Base-by-base conservation (phyloP, 805 yeast species). In the Zygoascus bituminiphila region DNA sequence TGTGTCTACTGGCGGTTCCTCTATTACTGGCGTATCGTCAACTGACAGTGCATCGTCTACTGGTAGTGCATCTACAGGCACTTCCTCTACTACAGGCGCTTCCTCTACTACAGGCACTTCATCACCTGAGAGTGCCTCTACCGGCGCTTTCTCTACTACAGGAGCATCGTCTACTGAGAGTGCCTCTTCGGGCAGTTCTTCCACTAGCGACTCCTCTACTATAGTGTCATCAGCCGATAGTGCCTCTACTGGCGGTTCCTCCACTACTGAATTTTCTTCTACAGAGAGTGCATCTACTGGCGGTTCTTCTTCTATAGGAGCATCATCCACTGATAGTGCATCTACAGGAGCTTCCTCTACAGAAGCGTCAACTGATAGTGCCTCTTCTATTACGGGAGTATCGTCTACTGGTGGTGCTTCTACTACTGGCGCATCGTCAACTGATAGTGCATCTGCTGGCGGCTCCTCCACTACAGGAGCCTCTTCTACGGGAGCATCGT, bases 401-500 rank as follows among this genome's bases (percentile, higher is more conserved):
- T 35, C 38, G 23, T 42, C 42, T 44, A 47, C 40, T 36, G 29
- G 29, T 8, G 29, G 29, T 8, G 29, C 29, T 25, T 25, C 29
- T 25, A 25, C 29, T 8, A 8, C 29, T 25, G 29, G 29, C 7
- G 29, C 29, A 7, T 25, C 29, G 7, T 7, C 10, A 25, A 25
- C 29, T 25, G 29, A 10, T 8, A 10, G 29, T 8, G 29, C 29
- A 8, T 25, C 29, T 25, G 29, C 29, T 25, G 29, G 29, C 7
- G 29, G 10, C 10, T 25, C 29, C 10, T 7, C 10, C 7, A 25
- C 29, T 25, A 10, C 10, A 8, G 33, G 33, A 29, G 4, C 33
- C 15, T 29, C 33, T 19, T 39, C 21, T 35, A 39, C 36, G 26
- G 45, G 4, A 38, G 9, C 33, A 12, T 12, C 33, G n/a, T 29